Evolutionary conservation across 768 basidiomycete genomes (phyloP), one percentile per base, ranked within the genome.

Genomic region (Boletus insuetus): DNA sequence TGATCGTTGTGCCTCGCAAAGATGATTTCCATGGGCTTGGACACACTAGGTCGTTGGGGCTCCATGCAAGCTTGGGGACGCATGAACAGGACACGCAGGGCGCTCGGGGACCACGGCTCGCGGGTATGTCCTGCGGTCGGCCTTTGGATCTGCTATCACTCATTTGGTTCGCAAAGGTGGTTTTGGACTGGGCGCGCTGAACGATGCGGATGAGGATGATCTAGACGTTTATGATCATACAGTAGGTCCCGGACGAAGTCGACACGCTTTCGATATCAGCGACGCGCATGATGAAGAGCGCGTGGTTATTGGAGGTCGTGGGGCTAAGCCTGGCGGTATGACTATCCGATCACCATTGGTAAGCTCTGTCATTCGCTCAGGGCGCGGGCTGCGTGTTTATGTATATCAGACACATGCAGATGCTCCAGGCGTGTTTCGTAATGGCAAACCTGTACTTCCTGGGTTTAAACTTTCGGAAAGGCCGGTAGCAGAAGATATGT

Each of bases 141-240:
- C 11, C 29, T 24, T 44, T 16, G 24, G 39, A 4, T 34, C 17
- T 3, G 24, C 48, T 14, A n/a, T 44, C 14, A 3, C 58, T 63
- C 20, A 55, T n/a, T 9, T 47, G 40, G 54, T 42, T 56, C 41
- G 13, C 14, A 29, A 89, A 67, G 90, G 86, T 66, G 93, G 92
- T 1, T 96, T 94, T 64, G 94, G 93, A 37, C 76, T 95, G 17
- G 92, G 93, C 6, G 91, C 90, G 1, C 71, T 94, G 17, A 97
- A 96, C 64, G 94, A 97, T 51, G 94, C 92, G 3, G 95, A 98
- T 46, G 92, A 95, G 45, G 94, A 98, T 66, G 94, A 94, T 65
- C 49, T 91, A 34, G 92, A 94, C 60, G 77, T 94, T 6, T 95
- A 94, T 61, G 91, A 92, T 61, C 72, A 75, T 38, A 29, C 65